phyloP scores from a whole-genome alignment of 2,329 filamentous ascomycete species.

The Hirsutella rhossiliensis region DNA sequence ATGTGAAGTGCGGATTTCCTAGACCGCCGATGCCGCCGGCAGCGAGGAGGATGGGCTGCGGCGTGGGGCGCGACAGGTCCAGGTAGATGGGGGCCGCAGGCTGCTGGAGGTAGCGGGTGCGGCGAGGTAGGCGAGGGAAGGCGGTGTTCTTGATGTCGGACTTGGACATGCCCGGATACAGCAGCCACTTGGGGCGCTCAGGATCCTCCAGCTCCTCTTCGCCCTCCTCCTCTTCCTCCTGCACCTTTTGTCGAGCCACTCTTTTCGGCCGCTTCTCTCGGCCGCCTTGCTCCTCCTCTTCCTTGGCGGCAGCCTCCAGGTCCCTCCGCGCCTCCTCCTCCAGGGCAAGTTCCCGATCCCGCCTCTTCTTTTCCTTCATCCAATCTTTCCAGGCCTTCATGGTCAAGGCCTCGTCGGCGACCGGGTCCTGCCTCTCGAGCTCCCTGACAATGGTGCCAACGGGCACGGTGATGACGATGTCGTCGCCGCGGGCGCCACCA shows the following conservation, averaged over 20 bases:
- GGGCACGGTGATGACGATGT: slow-evolving; percentile 80
- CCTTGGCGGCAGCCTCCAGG: neutral
- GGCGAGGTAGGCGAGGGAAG: slow-evolving; percentile 38
- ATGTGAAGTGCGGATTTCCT: slow-evolving; percentile 87
- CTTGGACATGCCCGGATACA: slow-evolving; percentile 68
- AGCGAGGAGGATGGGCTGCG: slow-evolving; percentile 72
- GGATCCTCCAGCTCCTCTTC: slow-evolving; percentile 31
- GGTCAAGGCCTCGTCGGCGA: slow-evolving; percentile 48
- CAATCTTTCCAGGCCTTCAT: slow-evolving; percentile 4
- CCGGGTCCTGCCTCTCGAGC: slow-evolving; percentile 64
- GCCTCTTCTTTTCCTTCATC: neutral
- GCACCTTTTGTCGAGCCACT: neutral
- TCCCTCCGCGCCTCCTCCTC: slow-evolving; percentile 2
- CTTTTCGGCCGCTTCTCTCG: neutral
- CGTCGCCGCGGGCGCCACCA: slow-evolving; percentile 71
- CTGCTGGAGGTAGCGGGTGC: slow-evolving; percentile 48
- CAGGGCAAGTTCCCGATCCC: slow-evolving; percentile 1
- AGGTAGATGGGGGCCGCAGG: slow-evolving; percentile 61
- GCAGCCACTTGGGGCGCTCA: slow-evolving; percentile 63
- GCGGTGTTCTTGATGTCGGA: slow-evolving; percentile 49
- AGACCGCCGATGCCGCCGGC: slow-evolving; percentile 81
- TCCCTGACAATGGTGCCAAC: slow-evolving; percentile 87
- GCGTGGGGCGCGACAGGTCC: slow-evolving; percentile 65
- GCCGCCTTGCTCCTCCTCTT: slow-evolving; percentile 1
- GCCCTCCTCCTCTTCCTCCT: slow-evolving; percentile 18